Base-by-base conservation (phyloP, 768 basidiomycete genomes). In the Boletus vermiculosoides region DNA sequence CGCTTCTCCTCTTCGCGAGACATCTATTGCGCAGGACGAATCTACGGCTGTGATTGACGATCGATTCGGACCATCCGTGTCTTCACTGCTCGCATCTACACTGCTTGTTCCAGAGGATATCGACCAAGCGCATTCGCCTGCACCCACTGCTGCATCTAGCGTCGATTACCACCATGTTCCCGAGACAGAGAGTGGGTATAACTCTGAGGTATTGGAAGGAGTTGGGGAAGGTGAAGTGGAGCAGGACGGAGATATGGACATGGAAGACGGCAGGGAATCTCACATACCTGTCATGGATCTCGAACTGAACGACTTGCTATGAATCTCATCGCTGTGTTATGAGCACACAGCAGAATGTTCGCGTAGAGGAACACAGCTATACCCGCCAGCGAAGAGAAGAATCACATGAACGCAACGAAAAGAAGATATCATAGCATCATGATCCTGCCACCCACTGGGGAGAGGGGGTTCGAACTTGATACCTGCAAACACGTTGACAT, bases 101-200 rank as follows among this genome's bases (percentile, higher is more conserved):
- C 33, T 65, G 57, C 20, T 68, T 42, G 59, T 65, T 20, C 60
- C 67, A 52, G 65, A 70, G 23, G 71, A 66, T 4, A 54, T 64
- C 25, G 74, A 77, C 54, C 73, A 75, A 45, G 67, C 73, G 5
- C 65, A 76, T 56, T 84, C 83, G 1, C 82, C 83, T 33, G 79
- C 80, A 30, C 80, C 78, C 20, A 83, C 82, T 4, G 74, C 73
- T 39, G 72, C 74, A 13, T 84, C 84, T 23, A 80, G 77, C 55
- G 74, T 75, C 15, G 83, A 84, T 54, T 70, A 58, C 49, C 67
- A 66, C 25, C 66, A 66, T 30, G 25, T 57, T 23, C 78, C 73
- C 30, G 80, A 79, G 36, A 74, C 71, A 15, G 78, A 79, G 62
- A 85, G 83, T 57, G 84, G 79, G 28, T 84, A 85, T 55, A 82